Conservation (phyloP, 306 rosid genomes). For the Argentina anserina region DNA sequence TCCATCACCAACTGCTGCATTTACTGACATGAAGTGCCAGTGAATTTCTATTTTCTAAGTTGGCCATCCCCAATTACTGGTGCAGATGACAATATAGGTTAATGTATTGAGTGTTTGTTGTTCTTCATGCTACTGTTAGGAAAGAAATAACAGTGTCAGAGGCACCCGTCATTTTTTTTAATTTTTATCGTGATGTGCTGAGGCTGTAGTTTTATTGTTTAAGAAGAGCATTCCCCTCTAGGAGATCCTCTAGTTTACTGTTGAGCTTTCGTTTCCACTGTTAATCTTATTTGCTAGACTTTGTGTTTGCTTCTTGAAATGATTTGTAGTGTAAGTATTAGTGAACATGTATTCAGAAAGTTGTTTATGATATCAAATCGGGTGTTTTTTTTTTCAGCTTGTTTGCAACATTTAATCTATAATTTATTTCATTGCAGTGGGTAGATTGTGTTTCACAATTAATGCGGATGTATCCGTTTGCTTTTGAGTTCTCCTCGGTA, state of each 20-base stretch:
- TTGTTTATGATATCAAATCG: neutral
- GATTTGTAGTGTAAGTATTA: neutral
- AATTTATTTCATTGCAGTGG: constrained; percentile 64
- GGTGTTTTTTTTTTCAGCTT: neutral
- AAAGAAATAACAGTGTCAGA: neutral
- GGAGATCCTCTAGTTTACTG: neutral
- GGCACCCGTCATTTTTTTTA: neutral
- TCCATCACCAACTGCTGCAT: neutral
- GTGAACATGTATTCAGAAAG: neutral
- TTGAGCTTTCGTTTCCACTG: neutral
- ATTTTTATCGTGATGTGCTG: neutral
- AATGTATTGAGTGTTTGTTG: neutral
- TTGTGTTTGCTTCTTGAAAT: neutral
- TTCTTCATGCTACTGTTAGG: neutral
- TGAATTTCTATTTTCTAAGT: neutral
- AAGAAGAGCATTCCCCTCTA: neutral
- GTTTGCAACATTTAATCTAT: constrained; percentile 4
- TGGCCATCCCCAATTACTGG: neutral
- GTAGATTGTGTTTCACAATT: constrained; percentile 91
- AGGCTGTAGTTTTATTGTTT: neutral
- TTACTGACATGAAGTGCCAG: neutral
- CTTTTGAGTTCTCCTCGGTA: constrained; percentile 95
- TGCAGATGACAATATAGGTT: constrained; percentile 1
- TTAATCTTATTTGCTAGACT: neutral
- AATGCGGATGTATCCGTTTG: constrained; percentile 89